Base-by-base conservation (phyloP, 495 filamentous ascomycete species). In the Xylaria intraflava region DNA sequence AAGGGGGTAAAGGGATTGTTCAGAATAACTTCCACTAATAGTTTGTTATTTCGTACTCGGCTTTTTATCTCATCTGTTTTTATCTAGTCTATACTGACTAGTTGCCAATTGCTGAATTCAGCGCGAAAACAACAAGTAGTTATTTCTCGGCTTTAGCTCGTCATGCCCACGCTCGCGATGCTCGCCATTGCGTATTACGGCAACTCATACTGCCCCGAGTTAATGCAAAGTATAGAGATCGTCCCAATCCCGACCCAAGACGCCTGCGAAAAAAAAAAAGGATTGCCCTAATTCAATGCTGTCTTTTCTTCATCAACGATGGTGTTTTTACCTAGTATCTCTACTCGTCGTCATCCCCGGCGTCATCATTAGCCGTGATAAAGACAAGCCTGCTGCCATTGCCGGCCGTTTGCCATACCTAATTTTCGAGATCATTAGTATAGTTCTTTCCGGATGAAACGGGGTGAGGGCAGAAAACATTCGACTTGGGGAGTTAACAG, bases 381-480 rank as follows among this genome's bases (percentile, higher is more conserved):
- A 97, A 97, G 22, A 97, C 82, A 48, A 98, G 75, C 47, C 90
- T 81, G 6, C 86, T 88, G 10, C 90, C 90, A 57, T 91, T 86
- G 39, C 83, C 88, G 43, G 86, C 82, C 30, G 91, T 90, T 84
- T 96, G 94, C 93, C 93, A 97, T 56, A 96, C 83, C 90, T 96
- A n/a, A 53, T 57, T 53, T 22, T 36, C 11, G 10, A 49, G 44
- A 39, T 35, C 39, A 58, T 70, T 55, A 74, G 55, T 35, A 27
- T n/a, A n/a, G n/a, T 27, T 43, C 45, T 56, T 71, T 58, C 61
- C 49, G 38, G 46, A 29, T 26, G 12, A 38, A 36, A 38, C 6
- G 1, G 49, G 48, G 27, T 31, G 20, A 22, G 24, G 16, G 30
- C 16, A 3, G 1, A 30, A 17, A 16, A 24, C 10, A 24, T 33